These are phyloP conservation scores for Thraustochytrium sp. DNA, from an alignment of 352 stramenopile genomes.

Conservation along the genomic window DNA sequence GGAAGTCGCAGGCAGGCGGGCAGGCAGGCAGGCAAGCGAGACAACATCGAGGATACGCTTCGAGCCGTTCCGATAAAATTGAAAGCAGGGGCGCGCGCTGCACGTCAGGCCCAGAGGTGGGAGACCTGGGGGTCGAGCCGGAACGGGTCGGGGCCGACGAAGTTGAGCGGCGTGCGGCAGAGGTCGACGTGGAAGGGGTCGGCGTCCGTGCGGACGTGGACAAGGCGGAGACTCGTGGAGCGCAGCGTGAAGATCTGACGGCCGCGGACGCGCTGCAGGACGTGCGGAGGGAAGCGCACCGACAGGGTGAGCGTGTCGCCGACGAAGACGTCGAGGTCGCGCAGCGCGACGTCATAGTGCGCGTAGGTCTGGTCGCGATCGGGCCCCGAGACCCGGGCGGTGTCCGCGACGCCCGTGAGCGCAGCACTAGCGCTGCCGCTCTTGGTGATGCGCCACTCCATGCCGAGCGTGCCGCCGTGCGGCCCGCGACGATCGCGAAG, in stretches of 20 bases:
- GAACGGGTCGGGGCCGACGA: not conserved
- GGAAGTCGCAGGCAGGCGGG: no score
- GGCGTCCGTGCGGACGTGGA: not conserved
- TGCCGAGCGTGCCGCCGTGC: not conserved
- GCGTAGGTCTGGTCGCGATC: not conserved
- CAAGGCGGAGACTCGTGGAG: not conserved
- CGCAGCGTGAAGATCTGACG: not conserved
- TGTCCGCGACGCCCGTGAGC: not conserved
- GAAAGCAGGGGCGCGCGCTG: not conserved
- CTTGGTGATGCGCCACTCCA: conserved; percentile 28
- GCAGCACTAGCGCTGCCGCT: not conserved
- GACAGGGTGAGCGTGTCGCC: conserved; percentile 3
- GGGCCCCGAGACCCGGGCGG: not conserved
- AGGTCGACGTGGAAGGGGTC: not conserved
- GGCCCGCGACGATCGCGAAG: not conserved
- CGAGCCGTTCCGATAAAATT: no score
- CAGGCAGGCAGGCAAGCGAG: no score
- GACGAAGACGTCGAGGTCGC: not conserved
- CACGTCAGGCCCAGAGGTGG: not conserved
- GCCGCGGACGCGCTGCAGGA: not conserved
- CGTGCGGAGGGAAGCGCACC: not conserved
- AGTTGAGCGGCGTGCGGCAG: not conserved
- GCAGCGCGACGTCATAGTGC: not conserved
- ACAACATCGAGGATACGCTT: no score
- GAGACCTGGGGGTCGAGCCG: not conserved